Evolutionary conservation across 768 basidiomycete genomes (phyloP).

Genomic region (Crepidotus variabilis): DNA sequence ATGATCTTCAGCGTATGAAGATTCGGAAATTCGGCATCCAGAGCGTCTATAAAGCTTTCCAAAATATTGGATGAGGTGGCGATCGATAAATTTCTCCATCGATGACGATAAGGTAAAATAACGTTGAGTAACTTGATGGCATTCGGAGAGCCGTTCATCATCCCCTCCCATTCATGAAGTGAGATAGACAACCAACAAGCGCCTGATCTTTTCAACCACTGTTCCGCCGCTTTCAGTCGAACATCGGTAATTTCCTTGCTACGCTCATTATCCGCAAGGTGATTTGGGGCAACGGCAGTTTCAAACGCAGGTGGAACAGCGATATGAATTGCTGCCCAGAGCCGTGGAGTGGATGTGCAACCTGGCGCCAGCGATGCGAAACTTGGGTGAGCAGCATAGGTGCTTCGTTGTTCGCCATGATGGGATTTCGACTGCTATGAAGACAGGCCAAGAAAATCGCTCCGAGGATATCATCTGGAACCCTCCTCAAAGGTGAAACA

Average conservation of each 20-base stretch:
- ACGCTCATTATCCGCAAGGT: not conserved
- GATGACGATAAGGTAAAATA: too few species aligned
- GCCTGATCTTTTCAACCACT: not conserved
- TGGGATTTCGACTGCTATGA: slow-evolving; percentile 12
- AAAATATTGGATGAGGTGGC: too few species aligned
- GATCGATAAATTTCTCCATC: too few species aligned
- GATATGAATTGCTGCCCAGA: slow-evolving; percentile 18
- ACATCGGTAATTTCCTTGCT: not conserved
- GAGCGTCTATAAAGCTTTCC: too few species aligned
- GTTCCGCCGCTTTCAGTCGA: not conserved
- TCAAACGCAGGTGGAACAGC: not conserved
- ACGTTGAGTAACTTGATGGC: too few species aligned
- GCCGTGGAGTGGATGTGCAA: slow-evolving; percentile 16
- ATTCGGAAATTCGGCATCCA: too few species aligned
- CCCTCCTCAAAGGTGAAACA: slow-evolving; percentile 10
- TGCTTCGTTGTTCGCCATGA: slow-evolving; percentile 10
- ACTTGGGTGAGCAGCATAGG: slow-evolving; percentile 17
- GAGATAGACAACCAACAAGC: not conserved
- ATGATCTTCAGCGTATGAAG: too few species aligned
- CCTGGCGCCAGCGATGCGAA: slow-evolving; percentile 14
- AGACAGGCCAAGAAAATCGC: slow-evolving; percentile 15
- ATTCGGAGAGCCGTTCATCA: too few species aligned
- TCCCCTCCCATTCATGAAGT: not conserved
- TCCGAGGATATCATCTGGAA: slow-evolving; percentile 11
- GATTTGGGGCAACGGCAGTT: not conserved